Evolutionary conservation across 129 eudicot genomes (phyloP), one percentile per base, ranked within the genome.

Genomic region (Centella asiatica): DNA sequence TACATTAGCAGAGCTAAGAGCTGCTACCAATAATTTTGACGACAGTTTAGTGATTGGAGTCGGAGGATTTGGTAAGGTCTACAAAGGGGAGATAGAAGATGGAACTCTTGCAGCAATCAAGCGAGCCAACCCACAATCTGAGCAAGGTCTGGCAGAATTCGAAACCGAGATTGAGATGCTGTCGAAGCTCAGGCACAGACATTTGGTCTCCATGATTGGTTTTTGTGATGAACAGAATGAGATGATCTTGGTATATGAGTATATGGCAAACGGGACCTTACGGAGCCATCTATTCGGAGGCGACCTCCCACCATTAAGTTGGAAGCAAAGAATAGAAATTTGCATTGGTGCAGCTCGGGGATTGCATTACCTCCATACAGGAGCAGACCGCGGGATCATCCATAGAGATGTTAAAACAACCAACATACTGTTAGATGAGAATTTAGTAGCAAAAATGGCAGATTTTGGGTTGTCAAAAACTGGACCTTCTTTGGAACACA

Each of bases 341-440:
- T 87, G 88, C 72, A 83, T 87, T 19, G 95, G 95, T 19, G 83
- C 95, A 0, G 95, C 95, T 18, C 52, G 88, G 19, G 95, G 95
- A 39, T 77, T 87, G 45, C 95, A 87, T 59, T 87, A 87, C 57
- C 92, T 87, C 31, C 95, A 87, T 48, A 87, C 95, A 18, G 95
- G 95, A 11, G 87, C 88, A 9, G 74, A 78, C 27, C 69, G 75
- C 4, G 85, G 85, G 46, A 83, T 83, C 59, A 87, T 87, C 58
- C 95, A 87, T 63, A 66, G 95, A 6, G 95, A 87, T 51, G 88
- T 87, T 1, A 87, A 87, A 57, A 83, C 95, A 2, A 87, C 95
- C 42, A 87, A 87, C 65, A 87, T 87, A 3, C 46, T 87, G 68
- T 32, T 87, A 60, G 95, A 87, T n/a, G 92, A 87, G 66, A 74